Conservation (phyloP, 306 rosid species). For the Casuarina equisetifolia region DNA sequence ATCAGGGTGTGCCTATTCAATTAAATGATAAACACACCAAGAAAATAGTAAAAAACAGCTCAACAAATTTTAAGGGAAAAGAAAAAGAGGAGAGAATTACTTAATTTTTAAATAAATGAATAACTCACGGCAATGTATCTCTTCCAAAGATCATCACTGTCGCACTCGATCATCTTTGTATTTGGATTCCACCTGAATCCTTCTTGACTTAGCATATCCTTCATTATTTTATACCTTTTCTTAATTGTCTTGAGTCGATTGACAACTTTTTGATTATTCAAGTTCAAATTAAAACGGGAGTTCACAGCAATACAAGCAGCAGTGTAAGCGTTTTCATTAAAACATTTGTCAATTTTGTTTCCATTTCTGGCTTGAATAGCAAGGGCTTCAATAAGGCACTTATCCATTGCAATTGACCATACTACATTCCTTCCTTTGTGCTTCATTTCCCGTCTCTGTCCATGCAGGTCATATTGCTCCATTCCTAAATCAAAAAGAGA, state of each 20-base stretch:
- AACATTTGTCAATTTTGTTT: slow-evolving; percentile 78
- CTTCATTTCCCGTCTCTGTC: slow-evolving; percentile 66
- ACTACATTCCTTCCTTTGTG: slow-evolving; percentile 83
- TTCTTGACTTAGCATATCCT: slow-evolving; percentile 66
- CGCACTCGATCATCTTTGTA: slow-evolving; percentile 63
- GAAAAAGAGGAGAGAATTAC: background rate
- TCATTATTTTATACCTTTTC: slow-evolving; percentile 71
- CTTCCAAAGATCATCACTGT: slow-evolving; percentile 70
- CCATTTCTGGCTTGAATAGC: slow-evolving; percentile 72
- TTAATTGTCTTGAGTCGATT: slow-evolving; percentile 81
- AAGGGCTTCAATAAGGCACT: slow-evolving; percentile 72
- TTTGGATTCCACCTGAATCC: slow-evolving; percentile 74
- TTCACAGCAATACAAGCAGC: slow-evolving; percentile 80
- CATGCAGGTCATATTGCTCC: slow-evolving; percentile 64
- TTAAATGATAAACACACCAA: slow-evolving; percentile 27
- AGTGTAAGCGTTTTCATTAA: slow-evolving; percentile 76
- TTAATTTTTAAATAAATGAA: background rate
- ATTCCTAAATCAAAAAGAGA: slow-evolving; percentile 36
- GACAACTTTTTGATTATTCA: slow-evolving; percentile 80
- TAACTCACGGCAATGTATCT: slow-evolving; percentile 59
- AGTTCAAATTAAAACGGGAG: slow-evolving; percentile 58
- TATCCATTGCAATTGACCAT: slow-evolving; percentile 83
- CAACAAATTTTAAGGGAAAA: background rate
- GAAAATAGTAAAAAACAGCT: slow-evolving; percentile 11
- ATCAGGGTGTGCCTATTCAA: slow-evolving; percentile 67